phyloP scores from a whole-genome alignment of 306 rosid species.

The Purshia tridentata region DNA sequence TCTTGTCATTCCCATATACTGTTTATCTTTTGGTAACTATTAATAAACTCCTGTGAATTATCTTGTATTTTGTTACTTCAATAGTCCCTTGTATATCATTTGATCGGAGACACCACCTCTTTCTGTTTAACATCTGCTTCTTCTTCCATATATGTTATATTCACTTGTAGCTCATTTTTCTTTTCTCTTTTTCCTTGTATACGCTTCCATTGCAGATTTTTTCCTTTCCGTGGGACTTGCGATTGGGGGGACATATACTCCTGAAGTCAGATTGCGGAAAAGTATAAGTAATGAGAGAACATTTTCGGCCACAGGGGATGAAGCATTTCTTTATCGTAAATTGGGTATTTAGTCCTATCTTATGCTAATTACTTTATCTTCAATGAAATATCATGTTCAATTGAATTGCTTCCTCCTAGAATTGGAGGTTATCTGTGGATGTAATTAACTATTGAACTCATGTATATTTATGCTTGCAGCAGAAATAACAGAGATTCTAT shows the following conservation, averaged over 20 bases:
- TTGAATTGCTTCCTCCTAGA: not conserved
- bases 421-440: not conserved
- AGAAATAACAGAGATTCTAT: slow-evolving; percentile 85
- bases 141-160: not conserved
- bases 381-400: not conserved
- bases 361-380: not conserved
- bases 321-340: slow-evolving; percentile 47
- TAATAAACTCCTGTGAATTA: not conserved
- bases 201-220: slow-evolving; percentile 54
- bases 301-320: slow-evolving; percentile 75
- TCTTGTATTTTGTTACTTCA: not conserved
- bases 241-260: slow-evolving; percentile 68
- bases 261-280: slow-evolving; percentile 65
- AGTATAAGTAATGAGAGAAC: slow-evolving; percentile 95
- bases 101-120: not conserved
- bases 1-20: slow-evolving; percentile 14
- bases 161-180: not conserved
- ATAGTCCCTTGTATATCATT: not conserved
- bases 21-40: not conserved
- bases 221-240: slow-evolving; percentile 91
- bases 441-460: not conserved
- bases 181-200: not conserved
- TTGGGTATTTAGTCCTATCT: slow-evolving; percentile 49
- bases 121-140: not conserved
- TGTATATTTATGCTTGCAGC: slow-evolving; percentile 53